Evolutionary conservation across 1,139 yeast genomes (phyloP).

Genomic region (Yamadazyma conglobata): DNA sequence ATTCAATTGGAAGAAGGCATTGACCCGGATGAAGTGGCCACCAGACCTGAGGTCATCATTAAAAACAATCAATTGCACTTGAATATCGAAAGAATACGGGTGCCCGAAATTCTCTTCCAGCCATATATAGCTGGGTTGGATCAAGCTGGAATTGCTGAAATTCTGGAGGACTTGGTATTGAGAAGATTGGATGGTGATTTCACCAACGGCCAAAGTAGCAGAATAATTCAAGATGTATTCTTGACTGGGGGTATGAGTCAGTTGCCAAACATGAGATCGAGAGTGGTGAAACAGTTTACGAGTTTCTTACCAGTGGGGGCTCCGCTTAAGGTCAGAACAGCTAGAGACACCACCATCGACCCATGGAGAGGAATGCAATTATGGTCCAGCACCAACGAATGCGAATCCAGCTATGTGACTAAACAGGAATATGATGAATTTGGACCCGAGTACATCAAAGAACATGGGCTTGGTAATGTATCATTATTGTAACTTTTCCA

Average conservation of each 20-base stretch:
- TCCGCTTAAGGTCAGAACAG: conserved; percentile 57
- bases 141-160: conserved; percentile 86
- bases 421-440: conserved; percentile 77
- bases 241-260: conserved; percentile 83
- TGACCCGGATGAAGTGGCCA: conserved; percentile 42
- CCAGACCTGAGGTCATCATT: conserved; percentile 41
- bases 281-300: conserved; percentile 66
- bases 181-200: conserved; percentile 56
- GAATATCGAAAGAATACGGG: conserved; percentile 85
- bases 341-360: conserved; percentile 68
- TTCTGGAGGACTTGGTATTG: conserved; percentile 63
- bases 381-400: conserved; percentile 58
- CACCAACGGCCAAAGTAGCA: conserved; percentile 51
- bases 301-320: conserved; percentile 69
- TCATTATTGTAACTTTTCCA: conserved; percentile 25
- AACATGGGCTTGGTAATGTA: conserved; percentile 76
- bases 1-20: conserved; percentile 45
- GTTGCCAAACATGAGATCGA: conserved; percentile 60
- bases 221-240: conserved; percentile 60
- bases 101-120: conserved; percentile 88
- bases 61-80: conserved; percentile 78
- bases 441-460: conserved; percentile 88
- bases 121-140: conserved; percentile 96
- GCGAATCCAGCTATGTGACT: conserved; percentile 52
- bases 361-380: conserved; percentile 95